Base-by-base conservation (phyloP, 257 asterid genomes). In the Solanum megistacrolobum region DNA sequence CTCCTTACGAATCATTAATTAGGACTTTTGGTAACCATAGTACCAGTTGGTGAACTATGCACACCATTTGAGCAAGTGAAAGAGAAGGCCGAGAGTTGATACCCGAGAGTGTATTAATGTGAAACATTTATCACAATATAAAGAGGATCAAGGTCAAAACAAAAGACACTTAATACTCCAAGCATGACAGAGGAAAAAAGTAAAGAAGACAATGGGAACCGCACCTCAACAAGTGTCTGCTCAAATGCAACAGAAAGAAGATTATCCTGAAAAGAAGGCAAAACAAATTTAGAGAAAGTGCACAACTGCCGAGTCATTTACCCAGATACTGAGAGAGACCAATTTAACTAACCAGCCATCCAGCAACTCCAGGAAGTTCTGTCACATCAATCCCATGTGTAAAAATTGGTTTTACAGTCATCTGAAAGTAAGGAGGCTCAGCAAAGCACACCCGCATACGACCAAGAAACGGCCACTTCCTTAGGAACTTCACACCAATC, bases 321-420 rank as follows among this genome's bases (percentile, higher is more conserved):
- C 31, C 9, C 7, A 31, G 43, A 3, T n/a, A 48, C 43, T 10
- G 7, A 52, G 71, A 20, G 41, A 82, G 71, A 10, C 69, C 85
- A 31, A 11, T 78, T 91, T 90, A 23, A 89, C 98, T 91, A 83
- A 97, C 99, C 82, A 97, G 93, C 99, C 99, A 97, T 91, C 99
- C 99, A 87, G 99, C 98, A 48, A 97, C 92, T 66, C 99, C 99
- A 36, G 99, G 99, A 91, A 97, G 94, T 94, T 94, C 99, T 43
- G 99, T 95, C 48, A 97, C 99, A 88, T 97, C 98, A 87, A 97
- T 93, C 87, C 99, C 99, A 20, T 93, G 99, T 41, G 94, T 86
- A 91, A 94, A 94, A 43, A 97, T 88, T 82, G 99, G 99, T 91
- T 97, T 97, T 88, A 93, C 99, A 4, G 96, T 95, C 98, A 97